These are phyloP conservation scores for Butyriboletus loyo DNA, from an alignment of 768 basidiomycete genomes.

Conservation along the genomic window DNA sequence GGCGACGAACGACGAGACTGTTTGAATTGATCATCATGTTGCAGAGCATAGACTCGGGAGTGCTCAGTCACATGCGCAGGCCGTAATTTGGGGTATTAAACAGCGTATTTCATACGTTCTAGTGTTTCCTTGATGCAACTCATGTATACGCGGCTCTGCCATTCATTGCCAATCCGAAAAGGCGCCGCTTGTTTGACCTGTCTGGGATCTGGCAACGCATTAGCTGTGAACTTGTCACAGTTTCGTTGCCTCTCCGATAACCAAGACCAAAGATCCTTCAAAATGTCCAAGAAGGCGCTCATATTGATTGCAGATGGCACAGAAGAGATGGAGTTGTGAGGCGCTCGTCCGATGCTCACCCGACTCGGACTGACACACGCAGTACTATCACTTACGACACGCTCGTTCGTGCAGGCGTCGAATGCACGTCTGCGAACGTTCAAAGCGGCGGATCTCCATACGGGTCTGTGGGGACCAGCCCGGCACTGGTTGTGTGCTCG, in stretches of 20 bases:
- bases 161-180: neutral
- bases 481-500: constrained; percentile 60
- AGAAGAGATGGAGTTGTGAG: constrained; percentile 83
- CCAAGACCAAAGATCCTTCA: neutral
- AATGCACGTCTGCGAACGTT: constrained; percentile 63
- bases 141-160: neutral
- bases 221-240: neutral
- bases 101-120: no score
- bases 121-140: neutral
- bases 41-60: neutral
- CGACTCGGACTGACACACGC: neutral
- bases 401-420: constrained; percentile 71
- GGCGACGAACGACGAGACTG: constrained; percentile 49
- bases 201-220: neutral
- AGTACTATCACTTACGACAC: constrained; percentile 83
- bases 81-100: neutral
- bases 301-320: constrained; percentile 79
- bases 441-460: constrained; percentile 32
- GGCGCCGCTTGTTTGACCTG: neutral
- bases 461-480: constrained; percentile 30
- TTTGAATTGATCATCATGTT: constrained; percentile 1
- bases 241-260: neutral
- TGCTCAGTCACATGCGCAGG: neutral
- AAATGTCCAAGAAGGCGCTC: constrained; percentile 46
- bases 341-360: neutral